phyloP scores from a whole-genome alignment of 179 eudicot species.

The Pouteria campechiana region DNA sequence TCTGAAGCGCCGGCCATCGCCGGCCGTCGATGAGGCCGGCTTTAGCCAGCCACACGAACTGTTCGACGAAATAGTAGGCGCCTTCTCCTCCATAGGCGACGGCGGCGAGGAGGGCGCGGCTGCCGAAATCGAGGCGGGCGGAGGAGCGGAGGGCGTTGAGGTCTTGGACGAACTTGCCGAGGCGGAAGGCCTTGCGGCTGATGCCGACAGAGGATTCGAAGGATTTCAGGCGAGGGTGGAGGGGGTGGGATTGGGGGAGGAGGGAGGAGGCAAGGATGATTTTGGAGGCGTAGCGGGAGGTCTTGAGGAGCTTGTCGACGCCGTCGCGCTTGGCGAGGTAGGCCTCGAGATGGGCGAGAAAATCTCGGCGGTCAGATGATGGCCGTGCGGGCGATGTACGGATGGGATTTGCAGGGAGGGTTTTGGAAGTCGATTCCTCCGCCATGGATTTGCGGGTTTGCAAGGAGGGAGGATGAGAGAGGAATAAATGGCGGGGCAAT shows the following conservation, averaged over 20 bases:
- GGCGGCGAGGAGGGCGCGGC: constrained; percentile 17
- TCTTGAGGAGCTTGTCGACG: constrained; percentile 82
- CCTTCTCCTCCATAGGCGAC: constrained; percentile 91
- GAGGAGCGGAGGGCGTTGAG: constrained; percentile 50
- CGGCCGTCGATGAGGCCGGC: constrained; percentile 50
- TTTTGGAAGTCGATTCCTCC: too few relatives aligned
- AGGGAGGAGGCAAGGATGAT: constrained; percentile 56
- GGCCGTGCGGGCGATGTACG: neutral
- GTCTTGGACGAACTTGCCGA: constrained; percentile 86
- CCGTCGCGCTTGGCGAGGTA: constrained; percentile 94
- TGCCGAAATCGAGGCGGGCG: neutral
- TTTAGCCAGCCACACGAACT: constrained; percentile 62
- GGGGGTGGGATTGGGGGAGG: constrained; percentile 28
- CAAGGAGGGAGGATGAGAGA: too few relatives aligned
- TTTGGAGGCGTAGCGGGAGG: constrained; percentile 84
- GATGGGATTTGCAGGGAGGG: too few relatives aligned
- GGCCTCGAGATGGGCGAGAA: constrained; percentile 64
- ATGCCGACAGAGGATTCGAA: constrained; percentile 82
- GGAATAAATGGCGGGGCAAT: too few relatives aligned
- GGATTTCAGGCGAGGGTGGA: constrained; percentile 33
- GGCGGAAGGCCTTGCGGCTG: constrained; percentile 90
- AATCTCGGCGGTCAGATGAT: constrained; percentile 25
- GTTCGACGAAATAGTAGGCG: constrained; percentile 55
- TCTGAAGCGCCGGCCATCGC: constrained; percentile 26
- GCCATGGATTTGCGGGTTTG: too few relatives aligned